Evolutionary conservation across 2,329 filamentous ascomycete species (phyloP).

Genomic region (Verticillium albo-atrum): DNA sequence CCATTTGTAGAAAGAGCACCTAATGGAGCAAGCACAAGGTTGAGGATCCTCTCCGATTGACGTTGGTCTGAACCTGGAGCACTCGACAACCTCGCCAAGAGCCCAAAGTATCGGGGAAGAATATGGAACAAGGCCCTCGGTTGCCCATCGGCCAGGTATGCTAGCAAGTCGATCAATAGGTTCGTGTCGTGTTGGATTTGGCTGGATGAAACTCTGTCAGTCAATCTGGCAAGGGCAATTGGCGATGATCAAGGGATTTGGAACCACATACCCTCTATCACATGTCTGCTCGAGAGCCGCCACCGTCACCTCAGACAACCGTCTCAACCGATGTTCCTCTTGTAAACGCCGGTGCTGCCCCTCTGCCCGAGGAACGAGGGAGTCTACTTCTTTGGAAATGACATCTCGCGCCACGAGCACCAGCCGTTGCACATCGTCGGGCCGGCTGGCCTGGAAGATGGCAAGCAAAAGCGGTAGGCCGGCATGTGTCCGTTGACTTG

Average conservation of each 20-base stretch:
- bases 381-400: neutral
- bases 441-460: slow-evolving; percentile 39
- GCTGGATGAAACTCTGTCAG: slow-evolving; percentile 8
- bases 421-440: slow-evolving; percentile 46
- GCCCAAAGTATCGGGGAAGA: slow-evolving; percentile 32
- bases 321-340: neutral
- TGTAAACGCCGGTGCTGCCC: slow-evolving; percentile 7
- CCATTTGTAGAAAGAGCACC: slow-evolving; percentile 1
- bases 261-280: neutral
- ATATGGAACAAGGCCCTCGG: slow-evolving; percentile 22
- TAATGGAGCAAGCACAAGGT: slow-evolving; percentile 14
- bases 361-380: neutral
- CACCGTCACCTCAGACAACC: neutral
- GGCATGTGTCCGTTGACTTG: slow-evolving; percentile 30
- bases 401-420: slow-evolving; percentile 37
- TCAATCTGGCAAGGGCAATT: neutral
- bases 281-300: neutral
- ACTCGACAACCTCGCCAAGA: slow-evolving; percentile 29
- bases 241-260: neutral
- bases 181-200: slow-evolving; percentile 16
- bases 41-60: slow-evolving; percentile 12
- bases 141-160: slow-evolving; percentile 22
- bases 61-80: slow-evolving; percentile 3
- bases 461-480: slow-evolving; percentile 45
- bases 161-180: slow-evolving; percentile 29